Conservation (phyloP, 768 basidiomycete species). For the Russula abietina region DNA sequence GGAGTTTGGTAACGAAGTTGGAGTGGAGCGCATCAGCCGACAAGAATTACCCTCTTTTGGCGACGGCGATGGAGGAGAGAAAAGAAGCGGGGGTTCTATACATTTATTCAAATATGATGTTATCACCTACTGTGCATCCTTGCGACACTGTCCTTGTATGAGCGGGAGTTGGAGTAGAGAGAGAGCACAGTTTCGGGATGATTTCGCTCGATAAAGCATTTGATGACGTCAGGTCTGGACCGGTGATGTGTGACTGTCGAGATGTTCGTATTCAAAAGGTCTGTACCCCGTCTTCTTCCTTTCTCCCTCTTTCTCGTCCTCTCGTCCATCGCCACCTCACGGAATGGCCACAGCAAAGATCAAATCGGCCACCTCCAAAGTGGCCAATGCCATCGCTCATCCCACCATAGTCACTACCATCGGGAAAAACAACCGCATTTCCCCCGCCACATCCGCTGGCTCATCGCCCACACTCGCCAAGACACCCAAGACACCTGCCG, state of each 20-base stretch:
- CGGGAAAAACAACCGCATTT: constrained; percentile 2
- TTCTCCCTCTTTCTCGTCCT: neutral
- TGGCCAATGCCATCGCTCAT: neutral
- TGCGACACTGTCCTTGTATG: too few species aligned
- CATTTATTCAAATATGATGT: too few species aligned
- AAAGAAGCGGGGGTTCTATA: too few species aligned
- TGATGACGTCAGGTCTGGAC: neutral
- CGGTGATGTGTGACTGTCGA: neutral
- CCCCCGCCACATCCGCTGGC: constrained; percentile 15
- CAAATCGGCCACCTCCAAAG: constrained; percentile 14
- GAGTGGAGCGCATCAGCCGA: too few species aligned
- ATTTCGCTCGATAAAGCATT: neutral
- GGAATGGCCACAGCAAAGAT: constrained; percentile 14
- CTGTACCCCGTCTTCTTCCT: neutral
- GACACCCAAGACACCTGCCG: constrained; percentile 85
- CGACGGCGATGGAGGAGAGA: too few species aligned
- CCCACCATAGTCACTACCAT: constrained; percentile 16
- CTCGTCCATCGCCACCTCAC: neutral
- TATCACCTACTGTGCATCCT: too few species aligned
- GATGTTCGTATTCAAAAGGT: neutral
- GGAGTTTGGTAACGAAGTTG: too few species aligned
- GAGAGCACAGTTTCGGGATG: neutral
- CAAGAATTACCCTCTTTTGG: too few species aligned
- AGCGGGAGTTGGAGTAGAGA: too few species aligned
- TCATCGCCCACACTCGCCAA: constrained; percentile 27